Evolutionary conservation across 1,139 yeast species (phyloP).

Genomic region (Magnusiomyces paraingens): DNA sequence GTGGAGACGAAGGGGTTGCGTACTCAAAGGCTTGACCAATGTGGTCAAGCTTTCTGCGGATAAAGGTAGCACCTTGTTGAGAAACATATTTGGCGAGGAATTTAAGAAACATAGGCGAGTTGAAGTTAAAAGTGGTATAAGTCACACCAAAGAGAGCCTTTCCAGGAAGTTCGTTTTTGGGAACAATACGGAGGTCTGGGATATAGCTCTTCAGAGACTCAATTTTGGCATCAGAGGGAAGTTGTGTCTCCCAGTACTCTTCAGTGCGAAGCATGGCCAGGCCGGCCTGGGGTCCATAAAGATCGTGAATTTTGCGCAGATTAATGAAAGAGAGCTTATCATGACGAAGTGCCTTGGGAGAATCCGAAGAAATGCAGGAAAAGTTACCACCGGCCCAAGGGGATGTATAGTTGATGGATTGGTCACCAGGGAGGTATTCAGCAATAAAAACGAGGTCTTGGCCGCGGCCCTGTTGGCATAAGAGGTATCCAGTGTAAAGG

Average conservation of each 20-base stretch:
- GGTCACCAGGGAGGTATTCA: conserved; percentile 56
- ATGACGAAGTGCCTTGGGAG: conserved; percentile 41
- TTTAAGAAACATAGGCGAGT: conserved; percentile 49
- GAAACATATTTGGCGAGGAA: conserved; percentile 39
- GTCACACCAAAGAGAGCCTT: conserved; percentile 39
- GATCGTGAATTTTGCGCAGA: conserved; percentile 36
- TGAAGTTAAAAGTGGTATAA: conserved; percentile 55
- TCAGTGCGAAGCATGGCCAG: conserved; percentile 44
- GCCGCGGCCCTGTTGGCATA: conserved; percentile 42
- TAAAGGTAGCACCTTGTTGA: conserved; percentile 41
- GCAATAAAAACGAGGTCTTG: conserved; percentile 49
- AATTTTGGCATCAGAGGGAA: conserved; percentile 34
- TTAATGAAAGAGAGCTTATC: conserved; percentile 50
- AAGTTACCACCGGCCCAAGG: conserved; percentile 54
- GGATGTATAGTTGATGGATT: conserved; percentile 51
- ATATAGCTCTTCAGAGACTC: conserved; percentile 43
- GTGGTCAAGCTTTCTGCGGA: conserved; percentile 40
- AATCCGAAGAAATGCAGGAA: conserved; percentile 54
- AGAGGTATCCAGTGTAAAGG: conserved; percentile 51
- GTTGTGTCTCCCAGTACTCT: conserved; percentile 36
- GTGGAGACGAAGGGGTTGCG: neutral
- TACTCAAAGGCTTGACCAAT: conserved; percentile 44
- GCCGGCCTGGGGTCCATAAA: conserved; percentile 50
- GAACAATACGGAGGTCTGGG: conserved; percentile 32
- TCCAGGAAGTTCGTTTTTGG: conserved; percentile 21